Base-by-base conservation (phyloP, 495 filamentous ascomycete species). In the Annulohypoxylon moriforme region DNA sequence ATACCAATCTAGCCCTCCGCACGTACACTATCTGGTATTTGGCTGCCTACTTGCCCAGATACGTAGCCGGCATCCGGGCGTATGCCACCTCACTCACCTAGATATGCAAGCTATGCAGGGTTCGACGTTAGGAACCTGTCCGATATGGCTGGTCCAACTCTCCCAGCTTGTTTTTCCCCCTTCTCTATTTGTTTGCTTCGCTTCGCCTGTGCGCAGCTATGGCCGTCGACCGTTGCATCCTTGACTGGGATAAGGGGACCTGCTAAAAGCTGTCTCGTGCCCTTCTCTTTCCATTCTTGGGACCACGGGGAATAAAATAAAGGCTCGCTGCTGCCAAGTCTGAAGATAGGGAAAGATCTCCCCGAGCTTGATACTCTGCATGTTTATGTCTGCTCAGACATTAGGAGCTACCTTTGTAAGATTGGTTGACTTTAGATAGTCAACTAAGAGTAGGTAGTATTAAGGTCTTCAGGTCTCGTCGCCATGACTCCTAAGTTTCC, bases 191-290 rank as follows among this genome's bases (percentile, higher is more conserved):
- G 50, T 58, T 49, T 49, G 63, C 47, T 49, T 20, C 27, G 63
- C 47, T 49, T 20, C 27, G 27, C 27, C 27, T 20, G 46, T 53
- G 58, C 38, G 31, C 49, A 47, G 27, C 7, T 47, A 58, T 62
- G 60, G 16, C 66, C 56, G 50, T 69, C 61, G 61, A 66, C 46
- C 46, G 71, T 73, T 73, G 61, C 66, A 73, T 69, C 50, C 61
- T 33, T 6, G 42, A 73, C 57, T 38, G 61, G 61, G 57, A 52
- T 52, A 46, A 56, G 46, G 46, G 34, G 16, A 40, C 10, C 64
- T 42, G 53, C 40, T 44, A 33, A 42, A 50, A 61, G 20, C 55
- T 49, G 50, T 69, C 71, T 73, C 65, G 61, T 73, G 66, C 66
- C 61, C 36, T 40, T 47, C 66, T 69, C 24, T 57, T 55, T 44